Base-by-base conservation (phyloP, 495 filamentous ascomycete species). In the Copromyces sp. region DNA sequence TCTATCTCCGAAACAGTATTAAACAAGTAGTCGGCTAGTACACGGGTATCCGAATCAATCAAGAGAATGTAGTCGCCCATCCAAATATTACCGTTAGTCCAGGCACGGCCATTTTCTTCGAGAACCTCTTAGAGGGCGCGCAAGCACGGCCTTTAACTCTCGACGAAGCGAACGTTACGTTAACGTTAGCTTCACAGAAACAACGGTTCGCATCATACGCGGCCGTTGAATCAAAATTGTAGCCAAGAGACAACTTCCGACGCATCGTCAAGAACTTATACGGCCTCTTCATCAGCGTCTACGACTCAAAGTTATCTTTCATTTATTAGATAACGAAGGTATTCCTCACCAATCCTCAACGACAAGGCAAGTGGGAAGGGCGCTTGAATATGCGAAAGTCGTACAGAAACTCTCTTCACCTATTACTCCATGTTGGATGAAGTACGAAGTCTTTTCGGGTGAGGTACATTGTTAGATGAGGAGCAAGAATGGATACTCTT, bases 1-100 rank as follows among this genome's bases (percentile, higher is more conserved):
- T 92, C 89, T 89, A 92, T 91, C 77, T 92, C 90, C 47, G 86
- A 88, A 11, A 87, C 87, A 61, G 89, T 90, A 79, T 92, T 89
- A 6, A 92, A 79, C 40, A 92, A 82, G 76, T 89, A 92, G 76
- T 92, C 90, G 2, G 82, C 75, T 16, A 85, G 86, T 9, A 92
- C 89, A 78, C 90, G 88, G 38, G 90, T 92, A 78, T 92, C 90
- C 12, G 89, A 91, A 79, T 92, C 90, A 75, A 92, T 82, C 69
- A 85, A n/a, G n/a, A n/a, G n/a, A n/a, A n/a, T n/a, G n/a, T n/a
- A n/a, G n/a, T n/a, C n/a, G n/a, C n/a, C n/a, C 76, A 37, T 92
- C 81, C 74, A 92, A 91, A 78, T 91, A 92, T 76, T 92, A 90
- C 90, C 89, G 69, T 92, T 91, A 61, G 87, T 89, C 42, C 84